Conservation (phyloP, 768 basidiomycete genomes). For the Russula dissimulans region DNA sequence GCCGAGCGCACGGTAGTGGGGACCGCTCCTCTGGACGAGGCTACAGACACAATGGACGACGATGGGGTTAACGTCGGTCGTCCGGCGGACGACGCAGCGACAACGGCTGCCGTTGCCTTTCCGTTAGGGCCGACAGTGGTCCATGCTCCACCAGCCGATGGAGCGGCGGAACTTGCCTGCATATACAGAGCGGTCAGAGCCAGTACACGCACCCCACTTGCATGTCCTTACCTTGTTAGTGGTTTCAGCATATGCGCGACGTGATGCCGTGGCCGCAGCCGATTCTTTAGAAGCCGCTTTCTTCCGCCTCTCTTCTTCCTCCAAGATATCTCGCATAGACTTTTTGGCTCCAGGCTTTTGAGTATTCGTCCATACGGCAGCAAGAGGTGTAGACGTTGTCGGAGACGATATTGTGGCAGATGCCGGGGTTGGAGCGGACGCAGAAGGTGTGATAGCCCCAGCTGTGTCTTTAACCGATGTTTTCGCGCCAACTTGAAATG, state of each 20-base stretch:
- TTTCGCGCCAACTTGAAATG: constrained; percentile 58
- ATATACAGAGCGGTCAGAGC: constrained; percentile 7
- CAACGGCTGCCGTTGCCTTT: constrained; percentile 36
- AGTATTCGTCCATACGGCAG: constrained; percentile 67
- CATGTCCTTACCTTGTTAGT: constrained; percentile 51
- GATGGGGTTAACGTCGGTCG: constrained; percentile 28
- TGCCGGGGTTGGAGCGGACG: constrained; percentile 30
- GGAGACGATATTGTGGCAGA: constrained; percentile 24
- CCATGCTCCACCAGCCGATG: constrained; percentile 53
- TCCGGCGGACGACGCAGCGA: constrained; percentile 30
- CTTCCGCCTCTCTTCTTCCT: constrained; percentile 89
- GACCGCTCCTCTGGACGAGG: constrained; percentile 19
- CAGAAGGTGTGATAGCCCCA: constrained; percentile 33
- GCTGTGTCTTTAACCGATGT: constrained; percentile 26
- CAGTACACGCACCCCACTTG: background rate
- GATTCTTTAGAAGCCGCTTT: constrained; percentile 41
- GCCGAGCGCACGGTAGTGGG: constrained; percentile 14
- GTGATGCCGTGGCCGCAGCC: constrained; percentile 42
- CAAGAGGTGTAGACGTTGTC: constrained; percentile 21
- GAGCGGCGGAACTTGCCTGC: constrained; percentile 17
- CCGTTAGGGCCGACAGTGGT: constrained; percentile 79
- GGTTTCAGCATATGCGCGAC: constrained; percentile 72
- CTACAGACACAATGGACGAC: constrained; percentile 30
- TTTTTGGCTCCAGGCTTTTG: constrained; percentile 60
- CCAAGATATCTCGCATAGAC: constrained; percentile 98